Conservation (phyloP, 768 basidiomycete genomes). For the Albatrellus ellisii region DNA sequence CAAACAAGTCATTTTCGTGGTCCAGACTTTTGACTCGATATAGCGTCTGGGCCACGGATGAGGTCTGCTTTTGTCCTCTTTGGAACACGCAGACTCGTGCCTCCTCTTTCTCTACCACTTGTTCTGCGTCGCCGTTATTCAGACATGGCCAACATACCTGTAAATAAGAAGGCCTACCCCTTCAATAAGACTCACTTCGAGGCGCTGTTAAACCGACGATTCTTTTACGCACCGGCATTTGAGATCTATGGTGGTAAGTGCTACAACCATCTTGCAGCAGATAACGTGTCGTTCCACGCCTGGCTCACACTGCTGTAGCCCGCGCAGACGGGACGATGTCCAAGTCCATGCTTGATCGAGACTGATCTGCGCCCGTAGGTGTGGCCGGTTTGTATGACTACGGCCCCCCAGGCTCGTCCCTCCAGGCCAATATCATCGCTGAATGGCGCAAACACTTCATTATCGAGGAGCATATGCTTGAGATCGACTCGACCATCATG, state of each 20-base stretch:
- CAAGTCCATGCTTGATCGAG: no score
- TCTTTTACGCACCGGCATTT: slow-evolving; percentile 97
- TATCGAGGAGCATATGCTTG: slow-evolving; percentile 96
- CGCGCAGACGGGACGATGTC: no score
- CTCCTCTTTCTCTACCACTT: neutral
- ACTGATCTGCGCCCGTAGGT: no score
- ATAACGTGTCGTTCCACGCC: no score
- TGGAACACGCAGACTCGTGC: neutral
- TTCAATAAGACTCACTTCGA: slow-evolving; percentile 87
- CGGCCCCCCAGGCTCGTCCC: slow-evolving; percentile 88
- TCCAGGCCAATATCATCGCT: slow-evolving; percentile 92
- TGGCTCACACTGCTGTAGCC: no score
- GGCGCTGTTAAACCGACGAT: slow-evolving; percentile 73
- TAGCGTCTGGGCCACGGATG: slow-evolving; percentile 6
- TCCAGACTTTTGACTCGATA: slow-evolving; percentile 4
- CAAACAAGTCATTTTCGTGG: no score
- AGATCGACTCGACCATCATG: slow-evolving; percentile 97
- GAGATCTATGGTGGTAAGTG: slow-evolving; percentile 94
- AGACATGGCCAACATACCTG: slow-evolving; percentile 19
- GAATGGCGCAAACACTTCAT: slow-evolving; percentile 99
- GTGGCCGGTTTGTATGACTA: slow-evolving; percentile 98
- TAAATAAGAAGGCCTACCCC: slow-evolving; percentile 75
- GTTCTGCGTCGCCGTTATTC: slow-evolving; percentile 7
- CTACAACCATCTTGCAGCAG: neutral
- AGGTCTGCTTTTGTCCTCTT: neutral